Percentiles rank a stretch among this genome's conserved stretches.
phyloP scores from a whole-genome alignment of 768 basidiomycete species.

The Clitopilus passeckerianus region DNA sequence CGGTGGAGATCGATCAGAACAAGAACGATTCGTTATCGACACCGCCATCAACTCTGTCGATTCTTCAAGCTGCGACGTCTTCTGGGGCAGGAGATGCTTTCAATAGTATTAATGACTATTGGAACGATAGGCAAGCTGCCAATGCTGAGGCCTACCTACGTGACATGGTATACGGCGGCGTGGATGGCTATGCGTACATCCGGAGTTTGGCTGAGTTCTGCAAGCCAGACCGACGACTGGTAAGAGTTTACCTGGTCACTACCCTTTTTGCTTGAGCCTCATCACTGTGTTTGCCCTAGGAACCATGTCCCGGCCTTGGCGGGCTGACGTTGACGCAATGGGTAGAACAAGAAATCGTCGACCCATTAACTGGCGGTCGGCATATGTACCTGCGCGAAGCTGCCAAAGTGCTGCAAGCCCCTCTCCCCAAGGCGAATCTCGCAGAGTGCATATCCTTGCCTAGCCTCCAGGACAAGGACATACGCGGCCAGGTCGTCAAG shows the following conservation, averaged over 20 bases:
- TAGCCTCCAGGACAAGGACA: slow-evolving; percentile 4
- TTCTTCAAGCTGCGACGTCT: background rate
- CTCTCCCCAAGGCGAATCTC: slow-evolving; percentile 4
- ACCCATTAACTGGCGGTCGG: slow-evolving; percentile 42
- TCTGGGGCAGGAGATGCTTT: slow-evolving; percentile 9
- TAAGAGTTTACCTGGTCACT: background rate
- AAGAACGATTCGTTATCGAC: slow-evolving; percentile 1
- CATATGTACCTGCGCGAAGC: slow-evolving; percentile 40
- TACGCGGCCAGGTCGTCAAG: slow-evolving; percentile 27
- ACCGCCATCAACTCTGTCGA: background rate
- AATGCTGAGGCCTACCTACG: slow-evolving; percentile 62
- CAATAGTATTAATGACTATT: slow-evolving; percentile 31
- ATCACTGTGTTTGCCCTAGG: background rate
- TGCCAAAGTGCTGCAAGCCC: slow-evolving; percentile 22
- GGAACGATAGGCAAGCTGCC: slow-evolving; percentile 41
- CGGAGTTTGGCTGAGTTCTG: slow-evolving; percentile 74
- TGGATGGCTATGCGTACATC: slow-evolving; percentile 72
- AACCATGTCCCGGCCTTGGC: slow-evolving; percentile 18
- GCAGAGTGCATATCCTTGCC: background rate
- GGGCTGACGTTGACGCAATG: slow-evolving; percentile 34
- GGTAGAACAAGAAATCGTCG: slow-evolving; percentile 38
- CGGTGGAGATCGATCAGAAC: slow-evolving; percentile 17
- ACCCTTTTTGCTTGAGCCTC: background rate
- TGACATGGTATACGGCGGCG: slow-evolving; percentile 77
- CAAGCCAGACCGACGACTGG: slow-evolving; percentile 21